These are phyloP conservation scores for Aspergillus fructus DNA, from an alignment of 2,329 filamentous ascomycete species.

Conservation along the genomic window DNA sequence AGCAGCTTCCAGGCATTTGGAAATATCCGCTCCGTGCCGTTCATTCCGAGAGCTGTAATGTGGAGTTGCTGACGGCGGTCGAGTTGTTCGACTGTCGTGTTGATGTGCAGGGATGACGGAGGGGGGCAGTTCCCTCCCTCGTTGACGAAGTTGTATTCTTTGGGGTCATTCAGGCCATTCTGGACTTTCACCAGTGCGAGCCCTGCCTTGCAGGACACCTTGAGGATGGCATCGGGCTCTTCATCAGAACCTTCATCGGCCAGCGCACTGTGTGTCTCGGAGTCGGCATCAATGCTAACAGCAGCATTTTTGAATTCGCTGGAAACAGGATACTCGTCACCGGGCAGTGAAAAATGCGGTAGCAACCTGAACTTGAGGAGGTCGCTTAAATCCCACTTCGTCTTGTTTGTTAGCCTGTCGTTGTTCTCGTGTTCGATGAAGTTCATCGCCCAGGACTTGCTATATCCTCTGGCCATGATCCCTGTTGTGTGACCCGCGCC, in stretches of 20 bases:
- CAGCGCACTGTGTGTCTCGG: too few relatives aligned
- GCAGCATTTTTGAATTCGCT: not conserved
- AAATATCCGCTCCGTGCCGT: not conserved
- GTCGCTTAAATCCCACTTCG: not conserved
- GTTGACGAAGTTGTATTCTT: not conserved
- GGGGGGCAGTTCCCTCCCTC: not conserved
- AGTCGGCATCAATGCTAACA: not conserved
- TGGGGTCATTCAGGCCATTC: not conserved
- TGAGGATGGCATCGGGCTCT: not conserved
- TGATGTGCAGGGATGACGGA: not conserved
- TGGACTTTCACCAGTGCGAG: not conserved
- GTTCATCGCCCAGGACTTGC: not conserved
- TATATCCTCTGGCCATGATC: conserved; percentile 2
- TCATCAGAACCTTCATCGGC: not conserved
- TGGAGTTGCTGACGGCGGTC: not conserved
- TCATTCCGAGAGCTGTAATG: not conserved
- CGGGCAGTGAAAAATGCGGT: not conserved
- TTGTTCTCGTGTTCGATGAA: not conserved
- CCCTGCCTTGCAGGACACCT: not conserved
- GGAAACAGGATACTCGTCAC: not conserved
- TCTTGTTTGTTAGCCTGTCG: not conserved
- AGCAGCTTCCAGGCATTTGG: not conserved
- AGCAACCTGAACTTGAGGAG: not conserved
- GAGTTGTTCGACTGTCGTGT: not conserved
- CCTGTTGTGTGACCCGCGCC: not conserved